A percentile compares a stretch with the other conserved stretches of the same genome.
These are phyloP conservation scores for Penicillium brasilianum DNA, from an alignment of 2,329 filamentous ascomycete species.

Conservation along the genomic window DNA sequence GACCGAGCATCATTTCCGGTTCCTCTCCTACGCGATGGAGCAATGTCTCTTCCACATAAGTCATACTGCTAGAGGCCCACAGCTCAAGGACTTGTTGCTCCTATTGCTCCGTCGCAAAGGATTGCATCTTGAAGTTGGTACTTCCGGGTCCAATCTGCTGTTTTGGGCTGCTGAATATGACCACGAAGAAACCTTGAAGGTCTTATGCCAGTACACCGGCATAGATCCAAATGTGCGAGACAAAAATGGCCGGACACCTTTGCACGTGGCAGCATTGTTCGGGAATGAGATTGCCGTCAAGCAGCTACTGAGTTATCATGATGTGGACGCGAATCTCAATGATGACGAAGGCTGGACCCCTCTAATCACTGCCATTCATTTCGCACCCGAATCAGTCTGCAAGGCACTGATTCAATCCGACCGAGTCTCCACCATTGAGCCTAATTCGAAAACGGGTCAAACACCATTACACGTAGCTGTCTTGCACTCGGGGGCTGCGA, in stretches of 20 bases:
- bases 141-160: background rate
- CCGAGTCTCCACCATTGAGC: background rate
- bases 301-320: background rate
- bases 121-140: background rate
- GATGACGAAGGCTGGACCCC: background rate
- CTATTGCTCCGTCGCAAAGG: background rate
- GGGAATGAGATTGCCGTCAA: background rate
- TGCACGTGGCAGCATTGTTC: background rate
- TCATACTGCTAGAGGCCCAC: background rate
- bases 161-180: background rate
- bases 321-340: background rate
- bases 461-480: background rate
- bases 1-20: background rate
- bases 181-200: background rate
- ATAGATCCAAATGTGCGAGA: background rate
- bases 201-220: background rate
- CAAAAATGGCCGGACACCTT: background rate
- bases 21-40: background rate
- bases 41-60: background rate
- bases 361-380: background rate
- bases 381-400: background rate
- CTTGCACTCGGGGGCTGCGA: background rate
- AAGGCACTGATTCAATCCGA: background rate
- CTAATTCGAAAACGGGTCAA: background rate
- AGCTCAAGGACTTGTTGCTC: background rate